Percentiles rank a stretch among this genome's conserved stretches.
Conservation (phyloP, 306 rosid genomes). For the Ammopiptanthus mongolicus region DNA sequence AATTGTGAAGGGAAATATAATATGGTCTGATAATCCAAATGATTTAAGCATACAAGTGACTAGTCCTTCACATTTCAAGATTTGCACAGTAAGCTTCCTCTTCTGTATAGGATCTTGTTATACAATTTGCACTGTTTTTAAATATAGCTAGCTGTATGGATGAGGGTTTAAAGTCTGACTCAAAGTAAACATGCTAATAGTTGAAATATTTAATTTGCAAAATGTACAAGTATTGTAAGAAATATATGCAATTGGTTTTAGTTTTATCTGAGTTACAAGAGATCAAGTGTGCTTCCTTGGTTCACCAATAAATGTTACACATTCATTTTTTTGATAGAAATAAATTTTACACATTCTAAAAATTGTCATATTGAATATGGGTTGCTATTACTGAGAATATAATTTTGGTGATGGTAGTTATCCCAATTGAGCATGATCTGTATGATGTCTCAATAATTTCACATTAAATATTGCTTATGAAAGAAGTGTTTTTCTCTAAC, state of each 20-base stretch:
- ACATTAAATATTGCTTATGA: background rate
- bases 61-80: slow-evolving; percentile 85
- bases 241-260: background rate
- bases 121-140: background rate
- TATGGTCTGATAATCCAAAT: slow-evolving; percentile 91
- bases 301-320: background rate
- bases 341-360: no score
- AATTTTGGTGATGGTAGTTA: background rate
- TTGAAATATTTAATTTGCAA: background rate
- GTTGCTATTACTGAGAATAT: background rate
- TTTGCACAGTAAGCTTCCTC: slow-evolving; percentile 65
- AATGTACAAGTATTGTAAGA: background rate
- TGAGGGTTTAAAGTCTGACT: background rate
- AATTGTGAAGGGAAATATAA: slow-evolving; percentile 80
- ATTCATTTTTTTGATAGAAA: no score
- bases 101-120: background rate
- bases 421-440: background rate
- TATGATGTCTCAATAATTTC: background rate
- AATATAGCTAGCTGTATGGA: background rate
- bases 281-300: background rate
- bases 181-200: background rate
- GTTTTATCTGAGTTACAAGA: background rate
- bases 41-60: slow-evolving; percentile 86
- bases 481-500: background rate
- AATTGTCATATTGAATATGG: background rate